These are phyloP conservation scores for Tanacetum coccineum DNA, from an alignment of 129 eudicot genomes.

Conservation along the genomic window DNA sequence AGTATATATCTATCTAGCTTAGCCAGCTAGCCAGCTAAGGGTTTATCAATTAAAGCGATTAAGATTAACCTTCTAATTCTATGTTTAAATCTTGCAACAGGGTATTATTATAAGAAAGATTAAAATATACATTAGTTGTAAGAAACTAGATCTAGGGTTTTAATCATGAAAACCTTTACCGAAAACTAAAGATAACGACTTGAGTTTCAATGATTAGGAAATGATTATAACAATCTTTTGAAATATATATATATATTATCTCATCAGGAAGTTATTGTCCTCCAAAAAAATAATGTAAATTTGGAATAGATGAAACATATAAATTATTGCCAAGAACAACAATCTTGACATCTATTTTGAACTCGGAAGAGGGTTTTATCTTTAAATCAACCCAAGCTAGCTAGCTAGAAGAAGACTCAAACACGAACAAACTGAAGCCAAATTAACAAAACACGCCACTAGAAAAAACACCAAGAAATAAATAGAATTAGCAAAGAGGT, in stretches of 20 bases:
- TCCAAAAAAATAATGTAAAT: neutral
- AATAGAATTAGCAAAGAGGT: slow-evolving; percentile 28
- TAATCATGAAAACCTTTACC: slow-evolving; percentile 17
- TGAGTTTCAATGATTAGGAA: slow-evolving; percentile 23
- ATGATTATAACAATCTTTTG: slow-evolving; percentile 20
- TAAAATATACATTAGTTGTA: neutral
- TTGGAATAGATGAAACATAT: neutral
- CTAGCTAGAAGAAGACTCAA: neutral
- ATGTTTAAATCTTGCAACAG: neutral
- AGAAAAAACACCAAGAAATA: neutral
- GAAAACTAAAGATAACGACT: slow-evolving; percentile 11
- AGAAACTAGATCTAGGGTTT: slow-evolving; percentile 2
- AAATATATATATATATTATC: slow-evolving; percentile 4
- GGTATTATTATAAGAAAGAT: neutral
- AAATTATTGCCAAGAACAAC: neutral
- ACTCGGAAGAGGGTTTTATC: no score
- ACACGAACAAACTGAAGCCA: no score
- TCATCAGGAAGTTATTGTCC: slow-evolving; percentile 9
- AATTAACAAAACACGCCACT: no score
- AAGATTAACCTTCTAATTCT: neutral
- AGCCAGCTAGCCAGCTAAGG: neutral
- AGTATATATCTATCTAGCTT: neutral
- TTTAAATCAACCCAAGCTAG: neutral
- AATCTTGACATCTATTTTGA: slow-evolving; percentile 1
- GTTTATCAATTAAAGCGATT: neutral